Evolutionary conservation across 2,329 filamentous ascomycete genomes (phyloP).

Genomic region (Aspergillus unguis): DNA sequence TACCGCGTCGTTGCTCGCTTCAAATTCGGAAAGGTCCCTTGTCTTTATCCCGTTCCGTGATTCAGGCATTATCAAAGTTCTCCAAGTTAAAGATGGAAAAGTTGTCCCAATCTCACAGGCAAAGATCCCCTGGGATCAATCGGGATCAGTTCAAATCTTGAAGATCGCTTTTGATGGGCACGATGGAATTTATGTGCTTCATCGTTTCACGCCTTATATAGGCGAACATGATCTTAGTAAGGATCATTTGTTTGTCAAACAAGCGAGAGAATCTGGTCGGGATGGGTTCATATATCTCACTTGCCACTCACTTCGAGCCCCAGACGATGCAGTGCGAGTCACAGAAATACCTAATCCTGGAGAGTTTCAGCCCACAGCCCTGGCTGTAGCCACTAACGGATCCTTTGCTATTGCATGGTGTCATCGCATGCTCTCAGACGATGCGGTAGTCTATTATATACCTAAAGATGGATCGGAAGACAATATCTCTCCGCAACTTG

Average conservation of each 20-base stretch:
- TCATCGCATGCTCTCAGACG: slow-evolving; percentile 20
- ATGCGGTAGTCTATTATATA: slow-evolving; percentile 33
- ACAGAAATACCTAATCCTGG: slow-evolving; percentile 29
- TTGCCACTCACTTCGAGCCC: slow-evolving; percentile 22
- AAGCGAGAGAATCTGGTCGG: slow-evolving; percentile 25
- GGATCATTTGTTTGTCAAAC: slow-evolving; percentile 33
- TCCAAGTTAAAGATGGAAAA: slow-evolving; percentile 19
- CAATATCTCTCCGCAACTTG: slow-evolving; percentile 10
- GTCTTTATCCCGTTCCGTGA: slow-evolving; percentile 30
- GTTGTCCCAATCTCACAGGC: slow-evolving; percentile 18
- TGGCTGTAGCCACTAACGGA: slow-evolving; percentile 23
- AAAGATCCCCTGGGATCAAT: slow-evolving; percentile 21
- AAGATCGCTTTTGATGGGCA: slow-evolving; percentile 26
- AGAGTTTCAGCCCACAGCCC: slow-evolving; percentile 29
- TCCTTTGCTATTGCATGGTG: slow-evolving; percentile 40
- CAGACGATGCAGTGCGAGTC: slow-evolving; percentile 17
- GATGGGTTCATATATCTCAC: slow-evolving; percentile 27
- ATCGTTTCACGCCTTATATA: slow-evolving; percentile 28
- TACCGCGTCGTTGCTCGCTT: slow-evolving; percentile 32
- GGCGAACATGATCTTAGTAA: slow-evolving; percentile 19
- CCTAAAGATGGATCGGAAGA: slow-evolving; percentile 7
- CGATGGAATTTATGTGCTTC: slow-evolving; percentile 30
- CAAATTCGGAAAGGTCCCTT: slow-evolving; percentile 17
- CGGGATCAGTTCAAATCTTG: slow-evolving; percentile 32
- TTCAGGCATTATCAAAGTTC: slow-evolving; percentile 28